Evolutionary conservation across 2,329 filamentous ascomycete species (phyloP).

Genomic region (Dactylella cylindrospora): DNA sequence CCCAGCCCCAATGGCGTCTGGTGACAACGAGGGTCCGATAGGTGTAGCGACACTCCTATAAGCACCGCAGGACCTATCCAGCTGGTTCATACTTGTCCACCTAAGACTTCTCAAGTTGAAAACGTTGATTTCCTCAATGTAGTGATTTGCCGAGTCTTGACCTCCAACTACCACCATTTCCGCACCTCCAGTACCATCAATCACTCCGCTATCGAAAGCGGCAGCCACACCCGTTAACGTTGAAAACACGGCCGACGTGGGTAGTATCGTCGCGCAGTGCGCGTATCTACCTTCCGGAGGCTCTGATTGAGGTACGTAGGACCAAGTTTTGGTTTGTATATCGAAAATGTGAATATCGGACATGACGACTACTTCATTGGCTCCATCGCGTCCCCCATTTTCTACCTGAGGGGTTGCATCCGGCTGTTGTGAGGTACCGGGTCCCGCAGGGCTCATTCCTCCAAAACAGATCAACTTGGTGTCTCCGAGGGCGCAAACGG

Average conservation of each 20-base stretch:
- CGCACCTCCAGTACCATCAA: slow-evolving; percentile 87
- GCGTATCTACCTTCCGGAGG: slow-evolving; percentile 92
- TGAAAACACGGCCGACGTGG: slow-evolving; percentile 82
- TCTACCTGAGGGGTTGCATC: slow-evolving; percentile 27
- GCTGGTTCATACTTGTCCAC: slow-evolving; percentile 84
- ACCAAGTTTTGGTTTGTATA: slow-evolving; percentile 79
- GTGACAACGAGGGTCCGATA: slow-evolving; percentile 55
- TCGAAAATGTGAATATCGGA: slow-evolving; percentile 97
- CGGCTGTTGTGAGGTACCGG: slow-evolving; percentile 7
- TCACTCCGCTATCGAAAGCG: slow-evolving; percentile 79
- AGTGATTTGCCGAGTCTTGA: slow-evolving; percentile 96
- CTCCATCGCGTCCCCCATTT: slow-evolving; percentile 56
- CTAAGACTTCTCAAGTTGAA: slow-evolving; percentile 94
- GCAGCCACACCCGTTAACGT: slow-evolving; percentile 62
- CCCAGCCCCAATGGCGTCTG: slow-evolving; percentile 54
- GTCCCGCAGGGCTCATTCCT: slow-evolving; percentile 76
- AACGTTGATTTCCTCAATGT: slow-evolving; percentile 97
- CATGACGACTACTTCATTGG: slow-evolving; percentile 92
- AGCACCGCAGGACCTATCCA: slow-evolving; percentile 91
- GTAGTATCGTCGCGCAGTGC: slow-evolving; percentile 89
- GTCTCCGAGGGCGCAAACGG: slow-evolving; percentile 87
- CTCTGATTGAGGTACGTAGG: slow-evolving; percentile 75
- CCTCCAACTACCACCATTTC: slow-evolving; percentile 98
- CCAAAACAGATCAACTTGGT: slow-evolving; percentile 97
- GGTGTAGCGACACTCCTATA: slow-evolving; percentile 95